Evolutionary conservation across 164 flowering plant genomes (phyloP), one percentile per base, ranked within the genome.

Genomic region (Protea cynaroides): DNA sequence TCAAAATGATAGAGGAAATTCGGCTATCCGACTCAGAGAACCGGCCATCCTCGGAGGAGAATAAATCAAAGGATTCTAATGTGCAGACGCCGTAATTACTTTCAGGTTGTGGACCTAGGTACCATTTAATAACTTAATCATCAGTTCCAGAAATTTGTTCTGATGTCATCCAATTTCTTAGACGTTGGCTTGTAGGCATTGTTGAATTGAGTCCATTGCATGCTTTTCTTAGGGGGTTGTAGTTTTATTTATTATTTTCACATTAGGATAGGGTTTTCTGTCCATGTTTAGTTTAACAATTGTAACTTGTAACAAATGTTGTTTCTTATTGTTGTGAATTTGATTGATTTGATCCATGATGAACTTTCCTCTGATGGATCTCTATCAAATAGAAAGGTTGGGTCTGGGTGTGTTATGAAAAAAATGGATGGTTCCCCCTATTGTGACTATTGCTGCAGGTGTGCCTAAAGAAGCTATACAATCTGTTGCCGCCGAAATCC

Each of bases 1-100:
- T 83, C 49, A 64, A 73, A 62, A 84, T 77, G 84, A 76, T 84
- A 4, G 86, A 83, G 68, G 82, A 81, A 17, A 71, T 82, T 49
- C 76, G 73, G 59, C 75, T 47, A 38, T 59, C 79, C 1, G 81
- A 81, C n/a, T 52, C 76, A 6, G 76, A 70, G 65, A 65, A 62
- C 59, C 68, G 69, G 18, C 60, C 75, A 36, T 79, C 83, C 17
- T 78, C 83, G 1, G 80, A 68, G 50, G 64, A 63, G 25, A 74
- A 56, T 40, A 68, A 63, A 38, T 69, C 68, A 57, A 71, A 71
- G 67, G 61, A 34, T 49, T 61, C 74, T 15, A 56, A 57, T 36
- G 37, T 56, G 52, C 62, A 49, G 65, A 62, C 74, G 10, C 70
- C 70, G 19, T 71, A 63, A 71, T 49, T 59, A 21, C 50, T 38